phyloP scores from a whole-genome alignment of 208 protist species.

The Blastocrithidia nonstop region DNA sequence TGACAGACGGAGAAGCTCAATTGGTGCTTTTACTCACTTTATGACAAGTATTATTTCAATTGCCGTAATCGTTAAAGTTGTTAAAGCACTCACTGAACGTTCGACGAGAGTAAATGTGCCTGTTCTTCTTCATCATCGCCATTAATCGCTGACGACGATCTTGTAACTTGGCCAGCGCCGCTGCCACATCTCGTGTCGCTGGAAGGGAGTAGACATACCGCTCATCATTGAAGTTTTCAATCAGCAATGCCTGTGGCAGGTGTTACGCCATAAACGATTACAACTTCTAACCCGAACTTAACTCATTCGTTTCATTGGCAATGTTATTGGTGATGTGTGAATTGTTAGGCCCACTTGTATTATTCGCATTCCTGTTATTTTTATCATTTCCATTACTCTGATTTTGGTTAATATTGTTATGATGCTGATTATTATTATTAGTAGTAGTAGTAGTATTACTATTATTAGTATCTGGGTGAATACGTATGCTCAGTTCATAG shows the following conservation, averaged over 20 bases:
- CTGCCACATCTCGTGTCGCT: constrained; percentile 10
- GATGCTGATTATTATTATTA: neutral
- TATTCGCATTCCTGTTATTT: neutral
- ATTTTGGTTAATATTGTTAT: neutral
- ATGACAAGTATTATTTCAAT: too few species aligned
- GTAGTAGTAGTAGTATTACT: neutral
- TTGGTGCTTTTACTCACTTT: too few species aligned
- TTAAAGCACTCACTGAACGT: too few species aligned
- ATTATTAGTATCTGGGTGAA: constrained; percentile 5
- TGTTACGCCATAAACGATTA: constrained; percentile 15
- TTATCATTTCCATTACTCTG: neutral
- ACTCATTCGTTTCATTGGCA: neutral
- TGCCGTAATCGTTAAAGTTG: too few species aligned
- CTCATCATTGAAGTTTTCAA: constrained; percentile 22
- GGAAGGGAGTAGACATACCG: constrained; percentile 21
- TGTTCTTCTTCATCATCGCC: too few species aligned
- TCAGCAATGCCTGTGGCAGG: constrained; percentile 18
- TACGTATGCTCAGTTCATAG: constrained; percentile 43
- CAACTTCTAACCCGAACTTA: neutral
- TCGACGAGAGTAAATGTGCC: too few species aligned
- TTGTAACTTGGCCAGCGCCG: constrained; percentile 9
- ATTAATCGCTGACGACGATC: too few species aligned
- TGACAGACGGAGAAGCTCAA: too few species aligned
- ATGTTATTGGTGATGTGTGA: too few species aligned
- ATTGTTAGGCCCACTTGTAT: too few species aligned